Percentiles rank a stretch among this genome's conserved stretches.
Conservation (phyloP, 2,329 filamentous ascomycete genomes). For the Cladosporium sp. region DNA sequence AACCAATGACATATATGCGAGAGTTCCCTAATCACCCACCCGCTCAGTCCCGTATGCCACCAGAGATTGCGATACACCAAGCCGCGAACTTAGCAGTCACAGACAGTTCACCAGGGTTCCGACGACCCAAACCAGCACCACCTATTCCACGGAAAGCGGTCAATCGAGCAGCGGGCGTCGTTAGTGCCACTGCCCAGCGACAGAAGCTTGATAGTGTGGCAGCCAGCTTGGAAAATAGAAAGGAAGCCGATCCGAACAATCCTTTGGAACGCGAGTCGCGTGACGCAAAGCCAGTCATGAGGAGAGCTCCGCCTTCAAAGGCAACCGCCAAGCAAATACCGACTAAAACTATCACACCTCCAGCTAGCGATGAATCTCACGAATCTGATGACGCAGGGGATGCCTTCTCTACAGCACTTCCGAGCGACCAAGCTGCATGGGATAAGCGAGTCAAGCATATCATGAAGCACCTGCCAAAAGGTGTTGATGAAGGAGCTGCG, state of each 20-base stretch:
- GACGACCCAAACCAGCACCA: constrained; percentile 29
- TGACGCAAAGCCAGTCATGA: constrained; percentile 21
- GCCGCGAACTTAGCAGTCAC: constrained; percentile 22
- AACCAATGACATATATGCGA: constrained; percentile 47
- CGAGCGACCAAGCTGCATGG: constrained; percentile 53
- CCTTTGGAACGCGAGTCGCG: constrained; percentile 23
- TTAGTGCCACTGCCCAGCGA: constrained; percentile 36
- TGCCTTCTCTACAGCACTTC: constrained; percentile 18
- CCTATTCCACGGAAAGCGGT: constrained; percentile 41
- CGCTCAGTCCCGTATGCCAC: constrained; percentile 34
- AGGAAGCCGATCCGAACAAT: constrained; percentile 27
- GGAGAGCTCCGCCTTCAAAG: constrained; percentile 29
- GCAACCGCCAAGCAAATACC: constrained; percentile 28
- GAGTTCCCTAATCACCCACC: constrained; percentile 50
- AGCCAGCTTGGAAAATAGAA: constrained; percentile 16
- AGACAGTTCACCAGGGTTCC: constrained; percentile 18
- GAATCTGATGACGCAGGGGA: constrained; percentile 43
- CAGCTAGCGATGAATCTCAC: constrained; percentile 48
- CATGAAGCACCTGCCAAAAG: constrained; percentile 76
- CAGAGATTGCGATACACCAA: constrained; percentile 23
- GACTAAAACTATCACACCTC: constrained; percentile 44
- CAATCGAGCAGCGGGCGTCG: constrained; percentile 36
- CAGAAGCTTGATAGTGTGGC: constrained; percentile 35
- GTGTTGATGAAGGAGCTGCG: constrained; percentile 79
- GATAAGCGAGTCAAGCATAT: constrained; percentile 65